Evolutionary conservation across 305 asterid genomes (phyloP).

Genomic region (Galium porrigens): DNA sequence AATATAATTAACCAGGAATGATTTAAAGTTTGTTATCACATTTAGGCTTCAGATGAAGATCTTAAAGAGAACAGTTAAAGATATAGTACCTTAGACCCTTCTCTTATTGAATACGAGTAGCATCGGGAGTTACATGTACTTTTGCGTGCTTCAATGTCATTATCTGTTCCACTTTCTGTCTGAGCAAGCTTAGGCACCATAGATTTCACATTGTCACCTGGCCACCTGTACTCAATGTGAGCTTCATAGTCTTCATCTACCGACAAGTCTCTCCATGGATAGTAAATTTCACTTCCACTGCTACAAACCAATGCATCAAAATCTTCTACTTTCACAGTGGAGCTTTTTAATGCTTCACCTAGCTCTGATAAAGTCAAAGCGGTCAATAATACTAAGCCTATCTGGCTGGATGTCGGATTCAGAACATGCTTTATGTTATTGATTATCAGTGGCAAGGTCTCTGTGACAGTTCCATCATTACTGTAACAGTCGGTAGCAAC

Average conservation of each 20-base stretch:
- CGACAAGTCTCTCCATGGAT: constrained; percentile 49
- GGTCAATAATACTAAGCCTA: constrained; percentile 40
- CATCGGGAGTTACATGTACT: constrained; percentile 36
- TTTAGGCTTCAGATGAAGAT: constrained; percentile 8
- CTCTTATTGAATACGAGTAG: constrained; percentile 40
- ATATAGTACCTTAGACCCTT: constrained; percentile 39
- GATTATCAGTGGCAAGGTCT: constrained; percentile 32
- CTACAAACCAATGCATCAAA: constrained; percentile 52
- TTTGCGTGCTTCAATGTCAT: constrained; percentile 27
- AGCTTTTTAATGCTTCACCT: constrained; percentile 27
- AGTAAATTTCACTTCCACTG: constrained; percentile 55
- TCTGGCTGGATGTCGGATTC: constrained; percentile 32
- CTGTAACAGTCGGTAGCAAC: constrained; percentile 48
- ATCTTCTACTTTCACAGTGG: constrained; percentile 28
- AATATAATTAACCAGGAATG: constrained; percentile 1
- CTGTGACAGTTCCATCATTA: constrained; percentile 28
- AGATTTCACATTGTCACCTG: constrained; percentile 43
- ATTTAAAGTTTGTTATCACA: constrained; percentile 3
- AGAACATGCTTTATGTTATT: constrained; percentile 39
- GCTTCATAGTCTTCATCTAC: constrained; percentile 44
- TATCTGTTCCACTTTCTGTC: constrained; percentile 27
- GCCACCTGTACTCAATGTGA: constrained; percentile 53
- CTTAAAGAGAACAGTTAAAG: constrained; percentile 4
- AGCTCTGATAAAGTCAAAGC: constrained; percentile 40
- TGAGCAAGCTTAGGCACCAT: constrained; percentile 33